phyloP scores from a whole-genome alignment of 176 grass and related monocot genomes.

The Oryza brachyantha region DNA sequence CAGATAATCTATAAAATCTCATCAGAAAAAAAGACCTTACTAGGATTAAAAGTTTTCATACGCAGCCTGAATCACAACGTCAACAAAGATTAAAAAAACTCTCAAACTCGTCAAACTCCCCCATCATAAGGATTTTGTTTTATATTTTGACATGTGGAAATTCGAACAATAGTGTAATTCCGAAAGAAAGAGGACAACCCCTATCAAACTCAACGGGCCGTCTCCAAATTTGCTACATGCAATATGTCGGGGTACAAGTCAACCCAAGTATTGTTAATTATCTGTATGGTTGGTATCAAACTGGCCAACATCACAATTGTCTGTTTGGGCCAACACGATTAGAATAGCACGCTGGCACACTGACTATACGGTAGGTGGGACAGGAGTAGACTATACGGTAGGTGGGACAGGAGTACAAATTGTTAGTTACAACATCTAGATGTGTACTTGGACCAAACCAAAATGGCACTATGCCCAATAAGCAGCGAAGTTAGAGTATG shows the following conservation, averaged over 20 bases:
- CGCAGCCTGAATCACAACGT: neutral
- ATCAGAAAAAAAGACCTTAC: too few relatives aligned
- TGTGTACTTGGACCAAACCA: neutral
- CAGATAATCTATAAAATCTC: too few relatives aligned
- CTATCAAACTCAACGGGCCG: constrained; percentile 31
- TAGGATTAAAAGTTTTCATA: too few relatives aligned
- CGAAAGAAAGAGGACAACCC: neutral
- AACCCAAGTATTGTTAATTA: neutral
- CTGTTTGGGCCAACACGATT: neutral
- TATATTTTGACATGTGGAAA: neutral
- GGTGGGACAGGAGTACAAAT: neutral
- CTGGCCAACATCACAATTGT: constrained; percentile 14
- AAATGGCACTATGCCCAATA: neutral
- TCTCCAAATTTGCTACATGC: constrained; percentile 36
- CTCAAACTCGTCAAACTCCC: neutral
- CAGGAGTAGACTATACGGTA: neutral
- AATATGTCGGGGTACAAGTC: constrained; percentile 1
- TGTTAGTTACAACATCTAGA: neutral
- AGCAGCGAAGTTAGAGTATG: too few relatives aligned
- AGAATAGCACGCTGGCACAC: neutral
- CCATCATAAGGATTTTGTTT: neutral
- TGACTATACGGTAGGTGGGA: neutral
- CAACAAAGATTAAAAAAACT: neutral
- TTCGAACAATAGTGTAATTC: neutral
- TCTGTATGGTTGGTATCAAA: constrained; percentile 29